Base-by-base conservation (phyloP, 495 filamentous ascomycete species). In the Glutinoglossum americanum region DNA sequence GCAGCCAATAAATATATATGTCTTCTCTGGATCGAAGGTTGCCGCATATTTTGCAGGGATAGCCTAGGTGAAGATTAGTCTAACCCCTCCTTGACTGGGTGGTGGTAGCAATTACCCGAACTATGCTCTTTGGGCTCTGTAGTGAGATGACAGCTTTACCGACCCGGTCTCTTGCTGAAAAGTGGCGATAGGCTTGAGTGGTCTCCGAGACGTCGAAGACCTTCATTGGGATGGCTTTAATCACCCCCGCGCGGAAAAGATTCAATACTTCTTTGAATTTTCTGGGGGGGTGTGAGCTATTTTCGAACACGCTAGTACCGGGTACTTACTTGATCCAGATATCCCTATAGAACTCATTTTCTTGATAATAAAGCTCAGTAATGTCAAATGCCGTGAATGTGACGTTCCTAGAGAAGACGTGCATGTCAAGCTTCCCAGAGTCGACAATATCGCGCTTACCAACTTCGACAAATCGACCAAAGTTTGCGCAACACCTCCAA, bases 401-500 rank as follows among this genome's bases (percentile, higher is more conserved):
- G 1, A 5, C 30, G 41, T 54, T 59, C 15, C 41, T 55, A 0
- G 5, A 17, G 35, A 64, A 64, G 3, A 32, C 10, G 8, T 39
- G 0, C 49, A 60, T 58, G 35, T 57, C 53, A 9, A 64, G 23
- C 23, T 60, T 19, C 6, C 7, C 32, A 0, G 11, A 15, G 23
- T 10, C 23, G 3, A 39, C 8, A 21, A 64, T 54, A 33, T 64
- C 62, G 7, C 25, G 17, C 33, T 70, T 70, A 9, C 71, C 72
- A 26, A 76, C 70, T 60, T 70, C 69, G 17, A 74, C 69, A 23
- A 80, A 70, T 0, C 68, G 66, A 0, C 79, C 77, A 25, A 66
- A 72, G 5, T 66, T 62, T 6, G 78, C 76, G 23, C 80, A 51
- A 47, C 69, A 77, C 6, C 69, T 60, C 68, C 72, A 76, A 1